Evolutionary conservation across 75 land plant species (phyloP).

Genomic region (Selaginella moellendorffii): DNA sequence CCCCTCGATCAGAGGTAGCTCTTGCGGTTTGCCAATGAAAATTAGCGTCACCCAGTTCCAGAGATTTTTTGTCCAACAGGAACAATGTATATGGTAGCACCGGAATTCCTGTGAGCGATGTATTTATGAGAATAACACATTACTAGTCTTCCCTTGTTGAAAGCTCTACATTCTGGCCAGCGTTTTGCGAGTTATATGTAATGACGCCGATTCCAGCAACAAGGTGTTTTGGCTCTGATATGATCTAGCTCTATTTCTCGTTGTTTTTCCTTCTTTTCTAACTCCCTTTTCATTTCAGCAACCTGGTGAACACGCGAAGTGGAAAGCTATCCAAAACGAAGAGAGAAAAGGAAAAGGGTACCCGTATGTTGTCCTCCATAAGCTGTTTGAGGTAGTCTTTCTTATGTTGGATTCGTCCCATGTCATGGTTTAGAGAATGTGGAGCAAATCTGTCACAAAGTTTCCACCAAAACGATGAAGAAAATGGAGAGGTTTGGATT

Average conservation of each 20-base stretch:
- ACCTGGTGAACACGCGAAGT: neutral
- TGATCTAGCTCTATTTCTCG: constrained; percentile 12
- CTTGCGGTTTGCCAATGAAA: neutral
- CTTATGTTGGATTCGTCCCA: constrained; percentile 3
- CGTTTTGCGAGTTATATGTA: constrained; percentile 9
- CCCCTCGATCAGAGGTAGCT: too few relatives aligned
- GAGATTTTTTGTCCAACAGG: neutral
- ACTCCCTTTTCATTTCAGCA: constrained; percentile 14
- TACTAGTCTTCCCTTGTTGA: too few relatives aligned
- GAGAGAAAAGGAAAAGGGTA: neutral
- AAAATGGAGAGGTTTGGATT: too few relatives aligned
- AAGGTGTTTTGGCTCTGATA: constrained; percentile 11
- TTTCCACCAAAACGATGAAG: neutral
- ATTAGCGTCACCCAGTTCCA: neutral
- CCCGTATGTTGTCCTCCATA: constrained; percentile 21
- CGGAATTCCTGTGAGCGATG: too few relatives aligned
- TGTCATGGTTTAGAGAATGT: constrained; percentile 8
- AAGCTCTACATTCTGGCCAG: too few relatives aligned
- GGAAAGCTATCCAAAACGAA: neutral
- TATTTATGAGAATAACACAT: too few relatives aligned
- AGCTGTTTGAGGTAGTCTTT: constrained; percentile 14
- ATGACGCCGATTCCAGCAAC: constrained; percentile 15
- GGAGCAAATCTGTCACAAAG: constrained; percentile 12
- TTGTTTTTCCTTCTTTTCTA: constrained; percentile 14
- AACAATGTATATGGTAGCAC: too few relatives aligned